Evolutionary conservation across 805 yeast genomes (phyloP).

Genomic region (Nakazawaea sp.): DNA sequence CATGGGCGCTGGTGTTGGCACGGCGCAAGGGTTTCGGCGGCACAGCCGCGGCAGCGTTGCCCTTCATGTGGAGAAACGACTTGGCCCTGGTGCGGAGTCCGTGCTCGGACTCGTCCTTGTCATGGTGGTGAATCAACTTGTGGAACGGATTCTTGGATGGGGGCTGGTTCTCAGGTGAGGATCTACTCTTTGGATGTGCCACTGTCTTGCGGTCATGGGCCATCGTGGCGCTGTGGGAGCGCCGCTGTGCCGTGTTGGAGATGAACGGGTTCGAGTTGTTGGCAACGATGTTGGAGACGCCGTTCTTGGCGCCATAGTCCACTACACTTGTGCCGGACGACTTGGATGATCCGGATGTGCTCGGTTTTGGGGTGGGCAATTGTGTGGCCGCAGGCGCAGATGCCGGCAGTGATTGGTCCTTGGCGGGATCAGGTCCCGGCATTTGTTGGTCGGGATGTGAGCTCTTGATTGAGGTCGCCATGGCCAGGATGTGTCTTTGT

Average conservation of each 20-base stretch:
- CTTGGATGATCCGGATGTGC: no score
- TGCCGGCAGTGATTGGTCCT: no score
- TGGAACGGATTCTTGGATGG: conserved; percentile 10
- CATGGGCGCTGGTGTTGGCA: conserved; percentile 2
- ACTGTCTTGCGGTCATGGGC: no score
- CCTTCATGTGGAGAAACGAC: conserved; percentile 4
- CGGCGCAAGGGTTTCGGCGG: background rate
- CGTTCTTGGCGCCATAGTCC: no score
- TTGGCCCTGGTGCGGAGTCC: conserved; percentile 7
- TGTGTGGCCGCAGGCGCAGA: no score
- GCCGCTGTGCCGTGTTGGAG: background rate
- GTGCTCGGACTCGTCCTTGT: background rate
- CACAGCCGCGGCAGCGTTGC: background rate
- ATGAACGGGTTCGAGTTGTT: conserved; percentile 6
- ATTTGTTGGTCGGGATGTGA: no score
- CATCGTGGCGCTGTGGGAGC: no score
- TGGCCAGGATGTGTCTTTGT: no score
- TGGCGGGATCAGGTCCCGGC: no score
- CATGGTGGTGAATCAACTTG: background rate
- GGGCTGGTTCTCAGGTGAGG: background rate
- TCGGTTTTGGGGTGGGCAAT: no score
- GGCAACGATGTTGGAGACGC: background rate
- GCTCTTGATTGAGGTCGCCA: no score
- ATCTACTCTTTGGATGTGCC: background rate
- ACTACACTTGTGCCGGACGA: no score